These are phyloP conservation scores for Candida pseudoviswanathii DNA, from an alignment of 1,139 yeast species.

Conservation along the genomic window DNA sequence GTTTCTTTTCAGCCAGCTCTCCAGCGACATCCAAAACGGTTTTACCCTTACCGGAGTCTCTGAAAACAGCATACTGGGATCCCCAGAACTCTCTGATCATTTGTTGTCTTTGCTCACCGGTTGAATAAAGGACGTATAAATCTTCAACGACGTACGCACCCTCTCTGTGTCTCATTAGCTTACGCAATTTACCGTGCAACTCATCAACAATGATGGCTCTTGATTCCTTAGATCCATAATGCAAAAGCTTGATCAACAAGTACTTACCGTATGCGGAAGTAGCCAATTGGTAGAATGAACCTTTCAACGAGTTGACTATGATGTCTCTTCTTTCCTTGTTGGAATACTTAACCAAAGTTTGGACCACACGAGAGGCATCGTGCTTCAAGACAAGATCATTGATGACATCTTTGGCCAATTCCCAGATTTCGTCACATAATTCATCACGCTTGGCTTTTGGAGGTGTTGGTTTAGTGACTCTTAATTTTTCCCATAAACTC, in stretches of 20 bases:
- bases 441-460: constrained; percentile 79
- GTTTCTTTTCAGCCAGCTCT: constrained; percentile 82
- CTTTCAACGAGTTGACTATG: constrained; percentile 71
- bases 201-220: constrained; percentile 77
- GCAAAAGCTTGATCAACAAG: constrained; percentile 81
- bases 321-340: constrained; percentile 76
- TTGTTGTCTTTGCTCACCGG: constrained; percentile 81
- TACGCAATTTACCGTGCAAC: constrained; percentile 86
- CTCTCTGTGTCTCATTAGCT: constrained; percentile 94
- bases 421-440: constrained; percentile 85
- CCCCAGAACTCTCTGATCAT: constrained; percentile 98
- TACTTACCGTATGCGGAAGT: constrained; percentile 94
- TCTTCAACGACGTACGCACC: constrained; percentile 99
- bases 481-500: constrained; percentile 84
- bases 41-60: constrained; percentile 68
- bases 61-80: constrained; percentile 90
- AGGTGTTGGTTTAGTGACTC: constrained; percentile 83
- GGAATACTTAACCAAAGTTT: constrained; percentile 86
- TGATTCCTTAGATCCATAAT: constrained; percentile 85
- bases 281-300: constrained; percentile 79
- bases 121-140: constrained; percentile 81
- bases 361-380: constrained; percentile 96
- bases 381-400: constrained; percentile 90
- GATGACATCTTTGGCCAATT: constrained; percentile 70
- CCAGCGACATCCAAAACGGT: constrained; percentile 66